These are phyloP conservation scores for Wickerhamomyces ciferrii DNA, from an alignment of 805 yeast species.

Conservation along the genomic window DNA sequence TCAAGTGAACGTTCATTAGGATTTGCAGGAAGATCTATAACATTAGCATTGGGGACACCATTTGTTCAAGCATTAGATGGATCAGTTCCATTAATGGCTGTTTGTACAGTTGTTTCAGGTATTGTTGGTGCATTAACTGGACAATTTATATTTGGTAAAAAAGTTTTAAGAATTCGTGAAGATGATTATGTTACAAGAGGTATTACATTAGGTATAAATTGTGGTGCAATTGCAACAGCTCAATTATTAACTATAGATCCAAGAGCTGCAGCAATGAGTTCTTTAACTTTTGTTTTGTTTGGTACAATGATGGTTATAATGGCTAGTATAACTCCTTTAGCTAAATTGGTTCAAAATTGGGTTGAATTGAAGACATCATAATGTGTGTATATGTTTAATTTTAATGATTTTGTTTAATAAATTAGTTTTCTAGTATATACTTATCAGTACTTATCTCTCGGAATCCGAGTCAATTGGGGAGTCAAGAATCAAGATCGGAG, in stretches of 20 bases:
- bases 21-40: constrained; percentile 73
- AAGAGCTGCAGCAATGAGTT: constrained; percentile 75
- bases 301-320: constrained; percentile 71
- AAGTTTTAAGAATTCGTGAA: constrained; percentile 42
- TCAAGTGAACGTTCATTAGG: constrained; percentile 59
- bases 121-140: constrained; percentile 68
- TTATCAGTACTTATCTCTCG: no score
- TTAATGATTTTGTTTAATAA: no score
- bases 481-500: no score
- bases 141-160: constrained; percentile 36
- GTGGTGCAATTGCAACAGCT: constrained; percentile 83
- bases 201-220: constrained; percentile 68
- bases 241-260: constrained; percentile 65
- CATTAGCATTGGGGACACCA: constrained; percentile 77
- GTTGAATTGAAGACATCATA: constrained; percentile 37
- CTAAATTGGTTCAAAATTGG: constrained; percentile 38
- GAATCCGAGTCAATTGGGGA: no score
- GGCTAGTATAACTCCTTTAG: constrained; percentile 54
- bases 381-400: no score
- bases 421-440: no score
- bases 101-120: constrained; percentile 72
- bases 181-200: constrained; percentile 75
- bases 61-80: constrained; percentile 64
- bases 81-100: constrained; percentile 68
- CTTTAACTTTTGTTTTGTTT: constrained; percentile 63